Evolutionary conservation across 2,329 filamentous ascomycete species (phyloP), one percentile per base, ranked within the genome.

Genomic region (Huntiella omanensis): DNA sequence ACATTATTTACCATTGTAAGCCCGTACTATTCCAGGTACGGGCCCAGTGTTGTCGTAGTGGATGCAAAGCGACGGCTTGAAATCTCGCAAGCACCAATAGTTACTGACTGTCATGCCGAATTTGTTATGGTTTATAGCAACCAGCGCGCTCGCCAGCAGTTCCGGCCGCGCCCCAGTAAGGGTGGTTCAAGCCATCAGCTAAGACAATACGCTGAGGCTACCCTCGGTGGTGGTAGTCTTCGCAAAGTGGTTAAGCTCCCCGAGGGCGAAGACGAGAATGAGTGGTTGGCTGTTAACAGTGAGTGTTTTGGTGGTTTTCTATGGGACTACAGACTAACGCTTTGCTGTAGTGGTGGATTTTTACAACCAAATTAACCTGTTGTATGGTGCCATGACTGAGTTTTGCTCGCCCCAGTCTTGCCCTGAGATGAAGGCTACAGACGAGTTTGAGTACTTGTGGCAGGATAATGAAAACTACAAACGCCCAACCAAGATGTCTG

Each of bases 371-470:
- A 93, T 98, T 69, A 98, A 98, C 65, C 74, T 98, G 33, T 79
- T 98, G 50, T 98, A 98, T 62, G 92, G 92, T 50, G 91, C 91
- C 54, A 98, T 98, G 60, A 98, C 91, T 50, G 91, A 98, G 60
- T 98, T 98, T 65, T 98, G 91, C 70, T 96, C 91, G 19, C 88
- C 91, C 32, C 82, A 91, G 60, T 86, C 86, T 53, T 98, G 91
- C 62, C 91, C 91, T 1, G 91, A 96, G 66, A 98, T 98, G 91
- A 98, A 98, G 65, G 91, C 91, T n/a, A 98, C 91, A 7, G 92
- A 98, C 65, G 91, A 98, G 81, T 98, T 96, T 63, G 91, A 98
- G 63, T 98, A 98, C 63, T 79, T 98, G 54, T 98, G 91, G 91
- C 91, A 98, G 66, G 88, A 98, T 63, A 83, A 72, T 51, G 86